A percentile compares a stretch with the other conserved stretches of the same genome.
phyloP scores from a whole-genome alignment of 1,284 basidiomycete species.

The Coriolopsis trogii region DNA sequence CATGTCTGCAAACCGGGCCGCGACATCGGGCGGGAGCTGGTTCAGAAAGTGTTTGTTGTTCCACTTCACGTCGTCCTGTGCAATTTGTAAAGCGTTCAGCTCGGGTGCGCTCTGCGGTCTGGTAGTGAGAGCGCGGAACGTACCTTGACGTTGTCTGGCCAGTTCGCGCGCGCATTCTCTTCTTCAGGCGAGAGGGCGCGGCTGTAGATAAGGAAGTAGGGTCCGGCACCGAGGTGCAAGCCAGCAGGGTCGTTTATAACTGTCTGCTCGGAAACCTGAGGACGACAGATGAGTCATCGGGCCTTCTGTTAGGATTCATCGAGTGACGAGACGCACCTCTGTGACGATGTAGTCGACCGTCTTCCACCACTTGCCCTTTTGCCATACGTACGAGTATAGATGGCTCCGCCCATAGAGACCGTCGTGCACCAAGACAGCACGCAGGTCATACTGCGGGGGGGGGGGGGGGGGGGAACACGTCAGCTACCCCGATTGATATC shows the following conservation, averaged over 20 bases:
- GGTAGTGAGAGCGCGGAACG: neutral
- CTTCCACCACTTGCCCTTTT: conserved; percentile 75
- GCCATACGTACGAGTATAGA: conserved; percentile 74
- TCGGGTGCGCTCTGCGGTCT: too few species aligned
- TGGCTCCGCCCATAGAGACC: conserved; percentile 74
- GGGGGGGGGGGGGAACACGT: too few species aligned
- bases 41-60: conserved; percentile 36
- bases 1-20: conserved; percentile 24
- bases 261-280: conserved; percentile 65
- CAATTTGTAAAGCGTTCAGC: neutral
- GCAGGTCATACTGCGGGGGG: conserved; percentile 70
- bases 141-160: conserved; percentile 48
- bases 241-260: conserved; percentile 70
- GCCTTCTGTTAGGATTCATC: too few species aligned
- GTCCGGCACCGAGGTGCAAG: conserved; percentile 71
- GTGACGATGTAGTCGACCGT: conserved; percentile 70
- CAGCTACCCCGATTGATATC: too few species aligned
- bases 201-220: conserved; percentile 75
- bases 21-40: conserved; percentile 28
- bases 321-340: conserved; percentile 55
- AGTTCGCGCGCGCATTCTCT: conserved; percentile 33
- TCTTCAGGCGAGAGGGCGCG: conserved; percentile 45
- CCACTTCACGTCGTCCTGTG: conserved; percentile 35
- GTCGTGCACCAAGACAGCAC: conserved; percentile 73
- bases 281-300: too few species aligned